Evolutionary conservation across 2,329 filamentous ascomycete genomes (phyloP), one percentile per base, ranked within the genome.

Genomic region (Bipolaris victoriae): DNA sequence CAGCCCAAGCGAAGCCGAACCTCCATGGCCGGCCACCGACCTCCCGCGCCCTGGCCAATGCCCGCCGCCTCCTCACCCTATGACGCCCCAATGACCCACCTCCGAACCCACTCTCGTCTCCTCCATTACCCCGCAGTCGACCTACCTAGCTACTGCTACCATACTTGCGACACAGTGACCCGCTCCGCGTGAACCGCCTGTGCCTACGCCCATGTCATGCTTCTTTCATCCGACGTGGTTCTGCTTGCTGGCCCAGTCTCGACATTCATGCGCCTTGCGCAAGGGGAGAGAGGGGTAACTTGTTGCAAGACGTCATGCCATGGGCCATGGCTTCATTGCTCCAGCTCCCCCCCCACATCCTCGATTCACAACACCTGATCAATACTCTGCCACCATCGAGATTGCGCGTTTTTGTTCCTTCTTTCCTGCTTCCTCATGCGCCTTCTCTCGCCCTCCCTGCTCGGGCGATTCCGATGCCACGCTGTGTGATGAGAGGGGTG

Each of bases 111-210:
- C 33, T 18, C 29, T 7, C 13, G 20, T 26, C 46, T 49, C 22
- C 49, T 40, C 37, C 9, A 10, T 37, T 57, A 53, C 55, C 49
- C 55, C 55, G 44, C 55, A 44, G 26, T 41, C 36, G 20, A 11
- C 26, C 24, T 9, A n/a, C 33, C 9, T 29, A 29, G 26, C 1
- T 10, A 29, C 26, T 9, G 26, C 1, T 10, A 29, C 26, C 26
- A 3, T 29, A 29, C 5, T 29, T 29, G 26, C 26, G 5, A 29
- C 26, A 29, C 9, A 31, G 4, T 37, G 4, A 37, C 10, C 15
- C 15, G 18, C 50, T 57, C 55, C 49, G 55, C 49, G 55, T 24
- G 49, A 49, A 53, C 55, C 55, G 55, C 54, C 54, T 53, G 29
- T 48, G 49, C 54, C 55, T 36, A 57, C 48, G 55, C 44, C 55